Evolutionary conservation across 2,329 filamentous ascomycete genomes (phyloP).

Genomic region (Alternaria gansuensis): DNA sequence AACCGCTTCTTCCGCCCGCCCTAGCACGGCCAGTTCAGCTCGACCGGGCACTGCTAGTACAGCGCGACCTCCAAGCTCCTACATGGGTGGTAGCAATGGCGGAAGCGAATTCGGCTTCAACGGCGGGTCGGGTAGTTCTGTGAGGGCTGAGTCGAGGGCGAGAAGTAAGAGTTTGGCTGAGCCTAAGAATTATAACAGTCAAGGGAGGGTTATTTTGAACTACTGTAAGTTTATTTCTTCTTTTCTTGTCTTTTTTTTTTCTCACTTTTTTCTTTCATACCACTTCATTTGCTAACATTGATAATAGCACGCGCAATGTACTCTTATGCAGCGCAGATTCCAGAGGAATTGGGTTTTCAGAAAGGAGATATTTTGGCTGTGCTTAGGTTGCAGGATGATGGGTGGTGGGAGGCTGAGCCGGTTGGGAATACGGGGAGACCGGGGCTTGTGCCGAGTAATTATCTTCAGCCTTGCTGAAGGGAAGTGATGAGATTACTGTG

Average conservation of each 20-base stretch:
- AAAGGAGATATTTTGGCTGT: slow-evolving; percentile 94
- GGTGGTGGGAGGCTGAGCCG: slow-evolving; percentile 99
- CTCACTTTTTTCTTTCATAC: neutral
- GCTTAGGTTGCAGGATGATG: slow-evolving; percentile 91
- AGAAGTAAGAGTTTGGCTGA: slow-evolving; percentile 89
- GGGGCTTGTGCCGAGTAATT: slow-evolving; percentile 73
- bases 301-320: slow-evolving; percentile 86
- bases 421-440: slow-evolving; percentile 67
- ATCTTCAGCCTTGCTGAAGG: slow-evolving; percentile 65
- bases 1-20: neutral
- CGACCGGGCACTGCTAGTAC: slow-evolving; percentile 11
- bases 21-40: neutral
- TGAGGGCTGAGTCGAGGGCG: slow-evolving; percentile 56
- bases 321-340: slow-evolving; percentile 91
- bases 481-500: neutral
- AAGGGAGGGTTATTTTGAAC: slow-evolving; percentile 87
- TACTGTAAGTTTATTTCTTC: slow-evolving; percentile 75
- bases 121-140: slow-evolving; percentile 33
- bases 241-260: neutral
- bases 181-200: slow-evolving; percentile 81
- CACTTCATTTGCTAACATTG: neutral
- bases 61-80: slow-evolving; percentile 56
- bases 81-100: slow-evolving; percentile 48
- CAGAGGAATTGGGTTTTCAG: slow-evolving; percentile 89
- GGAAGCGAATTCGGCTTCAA: slow-evolving; percentile 37